Conservation (phyloP, 192 early-diverging fungal species). For the Dissophora ornata region DNA sequence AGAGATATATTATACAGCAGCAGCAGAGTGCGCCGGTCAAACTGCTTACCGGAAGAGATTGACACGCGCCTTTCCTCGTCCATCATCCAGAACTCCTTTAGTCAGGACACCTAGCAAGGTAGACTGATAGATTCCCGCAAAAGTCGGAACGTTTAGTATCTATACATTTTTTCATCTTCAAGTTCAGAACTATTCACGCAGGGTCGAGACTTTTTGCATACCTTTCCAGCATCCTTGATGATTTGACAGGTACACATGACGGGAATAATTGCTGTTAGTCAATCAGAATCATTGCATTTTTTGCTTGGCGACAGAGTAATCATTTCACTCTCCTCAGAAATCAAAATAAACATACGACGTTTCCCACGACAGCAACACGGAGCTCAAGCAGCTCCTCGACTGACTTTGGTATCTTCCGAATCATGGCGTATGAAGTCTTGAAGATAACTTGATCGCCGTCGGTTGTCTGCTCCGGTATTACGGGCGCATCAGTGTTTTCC, state of each 20-base stretch:
- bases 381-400: conserved; percentile 88
- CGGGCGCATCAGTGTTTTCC: conserved; percentile 1
- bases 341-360: conserved; percentile 75
- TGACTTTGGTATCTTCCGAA: conserved; percentile 75
- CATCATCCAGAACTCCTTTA: conserved; percentile 91
- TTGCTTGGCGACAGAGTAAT: too few relatives aligned
- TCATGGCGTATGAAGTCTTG: conserved; percentile 66
- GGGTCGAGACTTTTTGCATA: too few relatives aligned
- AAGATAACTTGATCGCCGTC: conserved; percentile 21
- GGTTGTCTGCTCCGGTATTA: background rate
- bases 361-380: conserved; percentile 90
- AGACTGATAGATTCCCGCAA: conserved; percentile 52
- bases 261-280: too few relatives aligned
- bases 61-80: conserved; percentile 88
- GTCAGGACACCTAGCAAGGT: conserved; percentile 93
- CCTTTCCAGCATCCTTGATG: conserved; percentile 75
- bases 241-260: too few relatives aligned
- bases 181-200: too few relatives aligned
- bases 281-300: too few relatives aligned
- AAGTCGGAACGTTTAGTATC: too few relatives aligned
- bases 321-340: too few relatives aligned
- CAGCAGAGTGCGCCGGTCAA: too few relatives aligned
- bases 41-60: conserved; percentile 84
- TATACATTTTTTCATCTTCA: too few relatives aligned
- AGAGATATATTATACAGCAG: background rate